phyloP scores from a whole-genome alignment of 2,329 filamentous ascomycete genomes.

The Mollisia scopiformis region DNA sequence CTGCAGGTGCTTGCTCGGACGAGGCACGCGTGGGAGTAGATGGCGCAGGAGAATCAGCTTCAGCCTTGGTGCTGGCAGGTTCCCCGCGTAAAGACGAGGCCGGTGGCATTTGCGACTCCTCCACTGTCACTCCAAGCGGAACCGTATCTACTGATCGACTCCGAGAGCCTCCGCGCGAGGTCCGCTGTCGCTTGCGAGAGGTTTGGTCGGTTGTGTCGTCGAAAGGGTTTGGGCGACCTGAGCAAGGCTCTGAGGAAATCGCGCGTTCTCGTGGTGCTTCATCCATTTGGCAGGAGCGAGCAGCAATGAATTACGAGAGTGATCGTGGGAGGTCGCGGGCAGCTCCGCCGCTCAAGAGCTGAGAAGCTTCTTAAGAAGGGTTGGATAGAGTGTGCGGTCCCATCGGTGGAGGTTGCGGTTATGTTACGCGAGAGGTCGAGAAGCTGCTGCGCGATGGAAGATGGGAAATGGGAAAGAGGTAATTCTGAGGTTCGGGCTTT shows the following conservation, averaged over 20 bases:
- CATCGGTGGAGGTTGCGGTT: background rate
- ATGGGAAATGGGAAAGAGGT: background rate
- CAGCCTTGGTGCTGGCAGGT: constrained; percentile 28
- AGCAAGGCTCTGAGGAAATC: constrained; percentile 64
- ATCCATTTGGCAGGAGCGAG: constrained; percentile 43
- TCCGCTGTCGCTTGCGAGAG: constrained; percentile 63
- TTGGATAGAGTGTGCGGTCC: constrained; percentile 18
- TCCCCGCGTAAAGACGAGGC: constrained; percentile 18
- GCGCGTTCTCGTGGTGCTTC: constrained; percentile 56
- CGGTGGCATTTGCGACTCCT: constrained; percentile 22
- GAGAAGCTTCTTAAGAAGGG: constrained; percentile 23
- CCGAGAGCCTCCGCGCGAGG: constrained; percentile 58
- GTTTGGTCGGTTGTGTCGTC: constrained; percentile 53
- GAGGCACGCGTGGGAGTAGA: constrained; percentile 35
- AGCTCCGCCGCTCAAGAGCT: constrained; percentile 29
- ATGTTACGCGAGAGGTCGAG: constrained; percentile 1
- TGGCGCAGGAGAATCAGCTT: constrained; percentile 35
- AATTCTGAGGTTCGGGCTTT: background rate
- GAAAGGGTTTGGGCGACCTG: constrained; percentile 66
- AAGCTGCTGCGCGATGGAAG: background rate
- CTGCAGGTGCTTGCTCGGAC: constrained; percentile 39
- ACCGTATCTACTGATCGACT: constrained; percentile 52
- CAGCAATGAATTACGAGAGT: constrained; percentile 51
- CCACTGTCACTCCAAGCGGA: constrained; percentile 5
- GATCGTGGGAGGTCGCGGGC: constrained; percentile 15